Percentiles rank a stretch among this genome's conserved stretches.
phyloP scores from a whole-genome alignment of 345 rosid species.

The Aegle marmelos region DNA sequence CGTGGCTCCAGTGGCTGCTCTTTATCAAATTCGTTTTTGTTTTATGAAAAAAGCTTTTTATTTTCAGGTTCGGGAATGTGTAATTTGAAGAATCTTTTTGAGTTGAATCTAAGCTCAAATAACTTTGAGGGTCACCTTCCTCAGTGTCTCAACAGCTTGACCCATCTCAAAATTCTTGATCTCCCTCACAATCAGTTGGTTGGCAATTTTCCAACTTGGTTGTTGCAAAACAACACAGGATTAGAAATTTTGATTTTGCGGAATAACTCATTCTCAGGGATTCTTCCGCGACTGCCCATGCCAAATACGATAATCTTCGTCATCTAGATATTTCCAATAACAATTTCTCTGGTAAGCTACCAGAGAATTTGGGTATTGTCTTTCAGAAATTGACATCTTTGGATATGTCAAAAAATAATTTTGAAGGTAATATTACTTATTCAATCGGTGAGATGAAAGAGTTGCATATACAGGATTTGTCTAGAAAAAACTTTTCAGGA shows the following conservation, averaged over 20 bases:
- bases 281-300: background rate
- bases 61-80: background rate
- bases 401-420: background rate
- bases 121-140: rapidly evolving
- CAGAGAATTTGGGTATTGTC: background rate
- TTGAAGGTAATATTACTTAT: background rate
- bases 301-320: background rate
- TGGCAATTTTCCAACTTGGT: background rate
- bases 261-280: background rate
- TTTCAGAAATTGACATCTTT: background rate
- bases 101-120: rapidly evolving
- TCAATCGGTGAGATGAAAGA: background rate
- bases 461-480: background rate
- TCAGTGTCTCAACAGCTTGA: background rate
- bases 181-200: background rate
- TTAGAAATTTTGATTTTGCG: background rate
- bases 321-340: background rate
- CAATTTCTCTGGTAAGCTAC: background rate
- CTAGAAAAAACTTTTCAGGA: background rate
- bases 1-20: no score
- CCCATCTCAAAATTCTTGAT: background rate
- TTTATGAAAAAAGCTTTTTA: no score
- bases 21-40: no score
- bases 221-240: background rate
- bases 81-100: background rate